These are phyloP conservation scores for Lipomyces orientalis DNA, from an alignment of 805 yeast genomes.

Conservation along the genomic window DNA sequence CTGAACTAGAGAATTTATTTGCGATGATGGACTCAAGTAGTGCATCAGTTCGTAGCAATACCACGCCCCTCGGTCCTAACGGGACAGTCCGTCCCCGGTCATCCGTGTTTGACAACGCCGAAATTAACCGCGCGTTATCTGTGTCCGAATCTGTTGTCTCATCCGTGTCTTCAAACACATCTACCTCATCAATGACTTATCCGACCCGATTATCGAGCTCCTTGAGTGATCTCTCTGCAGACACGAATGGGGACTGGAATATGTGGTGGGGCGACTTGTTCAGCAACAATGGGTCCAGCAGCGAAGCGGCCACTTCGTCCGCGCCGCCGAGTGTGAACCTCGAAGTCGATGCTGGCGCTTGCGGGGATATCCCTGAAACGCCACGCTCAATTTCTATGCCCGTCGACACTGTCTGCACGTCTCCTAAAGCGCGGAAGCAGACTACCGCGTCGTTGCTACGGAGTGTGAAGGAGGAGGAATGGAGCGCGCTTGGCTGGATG, in stretches of 20 bases:
- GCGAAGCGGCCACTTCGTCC: conserved; percentile 12
- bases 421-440: background rate
- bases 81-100: background rate
- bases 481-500: conserved; percentile 22
- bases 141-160: conserved; percentile 8
- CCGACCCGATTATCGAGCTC: background rate
- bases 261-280: conserved; percentile 34
- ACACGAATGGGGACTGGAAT: conserved; percentile 23
- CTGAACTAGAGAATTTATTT: conserved; percentile 30
- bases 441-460: conserved; percentile 7
- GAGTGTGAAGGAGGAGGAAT: conserved; percentile 16
- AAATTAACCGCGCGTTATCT: conserved; percentile 24
- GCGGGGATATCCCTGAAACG: background rate
- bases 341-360: conserved; percentile 14
- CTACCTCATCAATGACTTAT: background rate
- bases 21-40: conserved; percentile 31
- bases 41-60: background rate
- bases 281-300: conserved; percentile 13
- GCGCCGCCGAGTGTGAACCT: conserved; percentile 29
- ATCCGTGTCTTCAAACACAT: background rate
- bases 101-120: conserved; percentile 13
- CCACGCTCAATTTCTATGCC: background rate
- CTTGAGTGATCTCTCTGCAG: background rate
- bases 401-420: background rate
- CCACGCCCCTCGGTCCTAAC: background rate